phyloP scores from a whole-genome alignment of 2,329 filamentous ascomycete genomes.

The Colletotrichum euphorbiae region DNA sequence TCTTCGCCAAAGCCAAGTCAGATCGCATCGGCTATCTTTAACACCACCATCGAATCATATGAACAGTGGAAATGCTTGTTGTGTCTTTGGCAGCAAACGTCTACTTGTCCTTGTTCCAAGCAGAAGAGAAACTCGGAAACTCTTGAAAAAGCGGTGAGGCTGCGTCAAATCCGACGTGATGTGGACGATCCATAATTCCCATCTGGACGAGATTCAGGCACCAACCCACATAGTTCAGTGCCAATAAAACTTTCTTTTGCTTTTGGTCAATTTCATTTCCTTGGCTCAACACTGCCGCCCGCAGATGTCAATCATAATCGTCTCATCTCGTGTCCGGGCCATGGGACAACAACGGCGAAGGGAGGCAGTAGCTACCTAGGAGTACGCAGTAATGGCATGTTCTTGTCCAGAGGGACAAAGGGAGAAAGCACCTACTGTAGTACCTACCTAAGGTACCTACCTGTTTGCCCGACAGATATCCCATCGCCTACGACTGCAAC shows the following conservation, averaged over 20 bases:
- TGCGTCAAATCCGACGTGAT: conserved; percentile 6
- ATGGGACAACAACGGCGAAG: not conserved
- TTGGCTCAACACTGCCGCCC: conserved; percentile 1
- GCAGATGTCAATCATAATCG: not conserved
- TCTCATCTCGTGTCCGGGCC: conserved; percentile 23
- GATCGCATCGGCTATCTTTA: not conserved
- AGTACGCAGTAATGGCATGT: no score
- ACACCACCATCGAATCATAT: not conserved
- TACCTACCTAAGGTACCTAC: no score
- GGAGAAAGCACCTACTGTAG: not conserved
- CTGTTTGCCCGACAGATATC: not conserved
- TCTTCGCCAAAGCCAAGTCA: conserved; percentile 7
- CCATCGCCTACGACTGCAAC: not conserved
- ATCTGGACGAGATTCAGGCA: not conserved
- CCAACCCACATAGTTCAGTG: not conserved
- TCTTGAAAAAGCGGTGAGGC: not conserved
- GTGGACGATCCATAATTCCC: not conserved
- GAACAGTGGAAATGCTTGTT: conserved; percentile 25
- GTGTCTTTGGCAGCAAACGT: not conserved
- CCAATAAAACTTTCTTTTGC: not conserved
- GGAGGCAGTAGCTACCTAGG: not conserved
- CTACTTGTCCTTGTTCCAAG: not conserved
- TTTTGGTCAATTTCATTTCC: not conserved
- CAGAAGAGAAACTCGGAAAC: not conserved
- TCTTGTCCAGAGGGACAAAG: not conserved